These are phyloP conservation scores for Penicillium canescens DNA, from an alignment of 495 filamentous ascomycete genomes.

Conservation along the genomic window DNA sequence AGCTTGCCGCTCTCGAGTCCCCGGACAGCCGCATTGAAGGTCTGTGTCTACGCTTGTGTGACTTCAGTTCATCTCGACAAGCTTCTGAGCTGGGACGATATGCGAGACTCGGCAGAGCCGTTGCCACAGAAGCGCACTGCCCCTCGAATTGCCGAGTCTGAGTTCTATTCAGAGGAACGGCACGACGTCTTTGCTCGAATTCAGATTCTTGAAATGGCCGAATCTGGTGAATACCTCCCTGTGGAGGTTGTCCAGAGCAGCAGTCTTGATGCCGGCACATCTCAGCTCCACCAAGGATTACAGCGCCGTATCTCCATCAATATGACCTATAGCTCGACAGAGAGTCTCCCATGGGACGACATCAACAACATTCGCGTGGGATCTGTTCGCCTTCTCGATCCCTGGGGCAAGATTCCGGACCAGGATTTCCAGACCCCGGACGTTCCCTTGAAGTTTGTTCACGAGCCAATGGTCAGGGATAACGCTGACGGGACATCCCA, in stretches of 20 bases:
- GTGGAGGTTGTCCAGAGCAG: conserved; percentile 88
- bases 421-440: conserved; percentile 69
- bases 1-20: conserved; percentile 87
- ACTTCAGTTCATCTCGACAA: conserved; percentile 95
- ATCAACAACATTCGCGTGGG: conserved; percentile 74
- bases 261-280: conserved; percentile 79
- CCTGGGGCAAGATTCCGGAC: conserved; percentile 80
- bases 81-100: conserved; percentile 97
- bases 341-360: conserved; percentile 83
- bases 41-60: conserved; percentile 92
- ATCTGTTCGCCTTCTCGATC: conserved; percentile 77
- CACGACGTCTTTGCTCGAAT: conserved; percentile 89
- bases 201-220: conserved; percentile 87
- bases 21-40: conserved; percentile 70
- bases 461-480: conserved; percentile 71
- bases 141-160: conserved; percentile 80
- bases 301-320: conserved; percentile 86
- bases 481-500: conserved; percentile 92
- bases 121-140: conserved; percentile 60
- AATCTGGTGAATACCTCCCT: conserved; percentile 85
- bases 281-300: conserved; percentile 93
- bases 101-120: conserved; percentile 66
- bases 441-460: conserved; percentile 72
- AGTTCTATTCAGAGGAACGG: conserved; percentile 89
- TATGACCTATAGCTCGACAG: conserved; percentile 84